phyloP scores from a whole-genome alignment of 2,329 filamentous ascomycete genomes.

The Aspergillus aculeatinus region DNA sequence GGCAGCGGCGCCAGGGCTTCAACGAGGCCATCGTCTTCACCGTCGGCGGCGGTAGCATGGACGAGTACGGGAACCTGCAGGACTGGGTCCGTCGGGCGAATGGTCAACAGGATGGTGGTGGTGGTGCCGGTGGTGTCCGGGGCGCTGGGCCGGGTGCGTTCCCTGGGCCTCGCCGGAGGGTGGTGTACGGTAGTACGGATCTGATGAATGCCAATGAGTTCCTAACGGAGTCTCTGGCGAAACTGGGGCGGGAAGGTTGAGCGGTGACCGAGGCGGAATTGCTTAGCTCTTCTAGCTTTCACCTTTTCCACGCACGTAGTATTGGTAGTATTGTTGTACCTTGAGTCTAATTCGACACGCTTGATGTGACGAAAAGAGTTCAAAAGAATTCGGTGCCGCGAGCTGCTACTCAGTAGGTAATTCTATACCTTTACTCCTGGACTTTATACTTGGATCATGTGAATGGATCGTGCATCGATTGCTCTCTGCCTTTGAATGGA shows the following conservation, averaged over 20 bases:
- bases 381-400: no score
- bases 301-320: no score
- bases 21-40: slow-evolving; percentile 92
- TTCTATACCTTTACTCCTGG: no score
- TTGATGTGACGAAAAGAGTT: no score
- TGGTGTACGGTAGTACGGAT: slow-evolving; percentile 93
- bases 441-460: no score
- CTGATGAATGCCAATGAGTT: slow-evolving; percentile 64
- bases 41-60: slow-evolving; percentile 95
- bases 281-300: no score
- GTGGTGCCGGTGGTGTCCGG: slow-evolving; percentile 35
- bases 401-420: no score
- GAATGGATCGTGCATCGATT: no score
- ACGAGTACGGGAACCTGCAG: slow-evolving; percentile 95
- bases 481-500: no score
- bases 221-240: slow-evolving; percentile 56
- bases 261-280: no score
- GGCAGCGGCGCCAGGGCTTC: slow-evolving; percentile 84
- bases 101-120: slow-evolving; percentile 52
- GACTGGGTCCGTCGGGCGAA: slow-evolving; percentile 86
- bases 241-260: slow-evolving; percentile 56
- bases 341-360: no score
- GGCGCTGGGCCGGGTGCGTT: slow-evolving; percentile 6
- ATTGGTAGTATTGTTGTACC: no score
- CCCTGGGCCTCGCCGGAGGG: slow-evolving; percentile 66